These are phyloP conservation scores for Dictyophora rubrovolvata DNA, from an alignment of 768 basidiomycete genomes.

Conservation along the genomic window DNA sequence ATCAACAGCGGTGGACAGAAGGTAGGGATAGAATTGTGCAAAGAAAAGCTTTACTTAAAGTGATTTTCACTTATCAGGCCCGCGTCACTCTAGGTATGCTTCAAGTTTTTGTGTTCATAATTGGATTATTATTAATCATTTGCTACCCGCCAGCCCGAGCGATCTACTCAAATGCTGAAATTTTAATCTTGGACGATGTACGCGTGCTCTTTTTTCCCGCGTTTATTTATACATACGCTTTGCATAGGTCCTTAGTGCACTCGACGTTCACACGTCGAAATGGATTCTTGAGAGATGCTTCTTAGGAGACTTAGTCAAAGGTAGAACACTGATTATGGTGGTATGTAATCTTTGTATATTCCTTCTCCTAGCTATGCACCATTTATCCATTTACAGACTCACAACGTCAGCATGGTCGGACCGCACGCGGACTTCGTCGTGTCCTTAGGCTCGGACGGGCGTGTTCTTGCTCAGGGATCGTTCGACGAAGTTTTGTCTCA, in stretches of 20 bases:
- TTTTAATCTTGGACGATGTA: slow-evolving; percentile 61
- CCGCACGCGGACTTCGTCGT: slow-evolving; percentile 50
- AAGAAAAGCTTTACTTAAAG: too few species aligned
- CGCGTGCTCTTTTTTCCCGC: too few species aligned
- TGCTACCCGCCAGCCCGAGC: slow-evolving; percentile 46
- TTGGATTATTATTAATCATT: slow-evolving; percentile 21
- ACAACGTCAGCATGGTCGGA: slow-evolving; percentile 40
- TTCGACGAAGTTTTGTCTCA: slow-evolving; percentile 36
- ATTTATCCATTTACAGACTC: slow-evolving; percentile 25
- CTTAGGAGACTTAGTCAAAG: slow-evolving; percentile 28
- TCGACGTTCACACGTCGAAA: slow-evolving; percentile 42
- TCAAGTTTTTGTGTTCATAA: background rate
- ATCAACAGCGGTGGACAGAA: slow-evolving; percentile 46
- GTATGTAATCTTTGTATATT: background rate
- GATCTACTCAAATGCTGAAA: slow-evolving; percentile 48
- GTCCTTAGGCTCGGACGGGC: slow-evolving; percentile 43
- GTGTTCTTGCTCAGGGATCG: slow-evolving; percentile 37
- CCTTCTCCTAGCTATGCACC: background rate
- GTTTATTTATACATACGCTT: too few species aligned
- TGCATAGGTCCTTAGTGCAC: too few species aligned
- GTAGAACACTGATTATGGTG: slow-evolving; percentile 31
- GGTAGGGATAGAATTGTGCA: slow-evolving; percentile 24
- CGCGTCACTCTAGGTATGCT: background rate
- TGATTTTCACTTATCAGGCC: too few species aligned
- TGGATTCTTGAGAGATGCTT: slow-evolving; percentile 42